phyloP scores from a whole-genome alignment of 1,284 basidiomycete species.

The Tilletia horrida region DNA sequence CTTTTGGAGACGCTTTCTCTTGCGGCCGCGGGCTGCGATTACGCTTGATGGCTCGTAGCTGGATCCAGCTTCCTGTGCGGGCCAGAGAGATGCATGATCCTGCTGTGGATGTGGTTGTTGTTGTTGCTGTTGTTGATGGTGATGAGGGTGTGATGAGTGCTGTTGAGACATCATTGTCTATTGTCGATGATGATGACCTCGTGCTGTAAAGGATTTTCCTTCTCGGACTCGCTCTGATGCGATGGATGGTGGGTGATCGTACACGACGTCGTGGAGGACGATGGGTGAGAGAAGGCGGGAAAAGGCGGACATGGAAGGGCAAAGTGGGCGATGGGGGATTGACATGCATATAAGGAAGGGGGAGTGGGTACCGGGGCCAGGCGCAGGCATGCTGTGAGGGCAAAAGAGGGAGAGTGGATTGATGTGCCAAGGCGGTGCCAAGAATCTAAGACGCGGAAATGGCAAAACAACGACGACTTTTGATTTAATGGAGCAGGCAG shows the following conservation, averaged over 20 bases:
- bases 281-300: neutral
- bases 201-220: no score
- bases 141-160: neutral
- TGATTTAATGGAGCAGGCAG: no score
- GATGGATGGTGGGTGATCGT: neutral
- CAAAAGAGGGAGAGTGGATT: no score
- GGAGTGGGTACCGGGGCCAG: no score
- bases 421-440: no score
- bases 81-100: neutral
- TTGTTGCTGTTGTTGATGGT: neutral
- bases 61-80: neutral
- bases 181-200: neutral
- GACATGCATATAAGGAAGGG: neutral
- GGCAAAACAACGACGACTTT: no score
- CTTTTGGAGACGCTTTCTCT: conserved; percentile 48
- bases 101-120: conserved; percentile 5
- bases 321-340: neutral
- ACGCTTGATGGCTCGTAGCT: conserved; percentile 17
- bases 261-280: neutral
- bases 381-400: neutral
- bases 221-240: no score
- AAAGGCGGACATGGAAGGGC: neutral
- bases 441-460: no score
- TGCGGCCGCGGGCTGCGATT: conserved; percentile 42
- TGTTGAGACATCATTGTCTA: neutral